phyloP scores from a whole-genome alignment of 495 filamentous ascomycete species.

The Hypoxylon lienhwacheense region DNA sequence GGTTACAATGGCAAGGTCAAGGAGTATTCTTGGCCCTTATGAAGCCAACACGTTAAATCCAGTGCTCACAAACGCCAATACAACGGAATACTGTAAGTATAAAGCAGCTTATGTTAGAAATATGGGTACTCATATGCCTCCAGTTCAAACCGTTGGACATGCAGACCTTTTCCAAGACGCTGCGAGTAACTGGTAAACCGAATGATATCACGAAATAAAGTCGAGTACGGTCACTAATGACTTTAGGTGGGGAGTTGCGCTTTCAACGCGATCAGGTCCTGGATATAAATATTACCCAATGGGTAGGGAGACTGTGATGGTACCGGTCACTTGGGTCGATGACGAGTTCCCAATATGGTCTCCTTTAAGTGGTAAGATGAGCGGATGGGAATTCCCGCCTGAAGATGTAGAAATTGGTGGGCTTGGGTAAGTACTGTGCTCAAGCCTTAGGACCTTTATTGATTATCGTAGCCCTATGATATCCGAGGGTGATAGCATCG shows the following conservation, averaged over 20 bases:
- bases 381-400: slow-evolving; percentile 46
- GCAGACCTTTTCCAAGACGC: slow-evolving; percentile 56
- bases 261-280: slow-evolving; percentile 52
- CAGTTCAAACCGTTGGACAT: slow-evolving; percentile 57
- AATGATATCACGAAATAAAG: neutral
- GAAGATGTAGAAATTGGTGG: slow-evolving; percentile 38
- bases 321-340: slow-evolving; percentile 53
- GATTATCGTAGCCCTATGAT: slow-evolving; percentile 39
- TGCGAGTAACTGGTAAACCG: slow-evolving; percentile 54
- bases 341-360: slow-evolving; percentile 48
- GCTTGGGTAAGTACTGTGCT: slow-evolving; percentile 34
- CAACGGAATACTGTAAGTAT: slow-evolving; percentile 46
- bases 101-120: neutral
- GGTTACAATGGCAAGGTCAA: slow-evolving; percentile 55
- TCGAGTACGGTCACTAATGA: neutral
- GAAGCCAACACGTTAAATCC: slow-evolving; percentile 56
- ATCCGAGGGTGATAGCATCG: slow-evolving; percentile 43
- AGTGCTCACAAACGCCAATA: slow-evolving; percentile 57
- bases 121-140: neutral
- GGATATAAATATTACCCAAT: slow-evolving; percentile 57
- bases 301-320: slow-evolving; percentile 62
- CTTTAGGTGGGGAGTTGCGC: slow-evolving; percentile 46
- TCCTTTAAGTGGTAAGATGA: slow-evolving; percentile 50
- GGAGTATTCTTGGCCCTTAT: slow-evolving; percentile 57
- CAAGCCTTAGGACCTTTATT: slow-evolving; percentile 1